phyloP scores from a whole-genome alignment of 768 basidiomycete species.

The Mycena venus region DNA sequence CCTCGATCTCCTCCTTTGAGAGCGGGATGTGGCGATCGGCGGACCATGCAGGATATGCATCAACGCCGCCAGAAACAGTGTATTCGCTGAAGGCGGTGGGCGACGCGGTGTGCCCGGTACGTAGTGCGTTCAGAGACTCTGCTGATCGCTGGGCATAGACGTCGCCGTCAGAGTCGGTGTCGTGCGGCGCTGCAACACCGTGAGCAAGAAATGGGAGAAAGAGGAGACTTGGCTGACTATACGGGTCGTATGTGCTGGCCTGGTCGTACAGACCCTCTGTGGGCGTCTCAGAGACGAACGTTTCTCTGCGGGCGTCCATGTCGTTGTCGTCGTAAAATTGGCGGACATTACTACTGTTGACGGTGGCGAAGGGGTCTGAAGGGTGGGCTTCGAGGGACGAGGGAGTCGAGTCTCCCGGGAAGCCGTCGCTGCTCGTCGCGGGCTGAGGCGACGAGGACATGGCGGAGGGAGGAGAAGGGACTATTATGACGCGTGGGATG shows the following conservation, averaged over 20 bases:
- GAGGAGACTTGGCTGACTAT: slow-evolving; percentile 8
- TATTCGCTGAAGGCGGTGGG: slow-evolving; percentile 30
- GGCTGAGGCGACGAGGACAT: slow-evolving; percentile 33
- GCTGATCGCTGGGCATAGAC: slow-evolving; percentile 78
- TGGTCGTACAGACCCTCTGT: slow-evolving; percentile 65
- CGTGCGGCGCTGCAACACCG: slow-evolving; percentile 71
- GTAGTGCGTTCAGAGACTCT: slow-evolving; percentile 66
- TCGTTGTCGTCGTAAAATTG: slow-evolving; percentile 84
- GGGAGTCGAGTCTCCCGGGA: slow-evolving; percentile 69
- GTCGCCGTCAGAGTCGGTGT: slow-evolving; percentile 88
- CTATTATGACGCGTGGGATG: slow-evolving; percentile 25
- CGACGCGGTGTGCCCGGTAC: slow-evolving; percentile 14
- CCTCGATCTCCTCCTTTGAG: slow-evolving; percentile 99
- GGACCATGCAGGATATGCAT: slow-evolving; percentile 96
- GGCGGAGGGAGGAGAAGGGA: slow-evolving; percentile 12
- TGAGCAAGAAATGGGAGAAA: background rate
- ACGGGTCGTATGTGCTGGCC: slow-evolving; percentile 30
- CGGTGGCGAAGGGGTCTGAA: slow-evolving; percentile 73
- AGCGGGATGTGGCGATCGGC: slow-evolving; percentile 94
- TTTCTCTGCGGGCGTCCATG: slow-evolving; percentile 77
- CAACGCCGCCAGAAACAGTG: slow-evolving; percentile 47
- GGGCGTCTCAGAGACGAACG: slow-evolving; percentile 63
- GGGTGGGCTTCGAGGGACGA: slow-evolving; percentile 72
- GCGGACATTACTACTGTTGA: slow-evolving; percentile 51
- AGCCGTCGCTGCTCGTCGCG: slow-evolving; percentile 69